A percentile compares a stretch with the other conserved stretches of the same genome.
Evolutionary conservation across 805 yeast species (phyloP).

Genomic region (Yarrowia hollandica): DNA sequence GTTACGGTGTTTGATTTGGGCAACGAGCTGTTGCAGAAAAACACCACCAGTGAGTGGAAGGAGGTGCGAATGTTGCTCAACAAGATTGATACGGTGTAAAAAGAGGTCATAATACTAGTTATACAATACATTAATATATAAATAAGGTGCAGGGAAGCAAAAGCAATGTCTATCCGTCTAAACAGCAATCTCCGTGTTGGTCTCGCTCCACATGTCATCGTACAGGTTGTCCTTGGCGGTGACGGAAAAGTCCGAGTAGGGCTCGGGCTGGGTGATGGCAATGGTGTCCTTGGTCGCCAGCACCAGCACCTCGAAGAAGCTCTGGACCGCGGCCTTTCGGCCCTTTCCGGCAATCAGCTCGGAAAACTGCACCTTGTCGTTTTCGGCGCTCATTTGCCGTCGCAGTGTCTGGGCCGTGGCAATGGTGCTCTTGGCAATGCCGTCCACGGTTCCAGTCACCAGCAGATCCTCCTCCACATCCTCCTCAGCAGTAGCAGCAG

Average conservation of each 20-base stretch:
- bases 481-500: background rate
- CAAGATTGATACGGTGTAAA: slow-evolving; percentile 8
- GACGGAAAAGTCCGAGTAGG: slow-evolving; percentile 63
- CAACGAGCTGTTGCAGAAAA: background rate
- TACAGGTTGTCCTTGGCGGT: slow-evolving; percentile 47
- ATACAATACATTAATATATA: slow-evolving; percentile 15
- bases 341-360: slow-evolving; percentile 17
- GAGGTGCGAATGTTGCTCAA: slow-evolving; percentile 3
- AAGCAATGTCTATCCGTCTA: background rate
- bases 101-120: background rate
- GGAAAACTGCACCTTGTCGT: slow-evolving; percentile 57
- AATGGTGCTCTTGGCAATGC: slow-evolving; percentile 51
- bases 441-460: slow-evolving; percentile 32
- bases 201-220: slow-evolving; percentile 35
- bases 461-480: slow-evolving; percentile 29
- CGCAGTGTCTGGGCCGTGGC: slow-evolving; percentile 55
- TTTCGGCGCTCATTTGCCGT: slow-evolving; percentile 41
- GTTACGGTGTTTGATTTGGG: slow-evolving; percentile 39
- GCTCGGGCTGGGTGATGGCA: slow-evolving; percentile 55
- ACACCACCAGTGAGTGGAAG: slow-evolving; percentile 6
- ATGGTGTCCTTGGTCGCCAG: slow-evolving; percentile 77
- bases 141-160: background rate
- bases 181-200: slow-evolving; percentile 2
- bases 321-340: slow-evolving; percentile 28
- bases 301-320: slow-evolving; percentile 77